Evolutionary conservation across 441 rosid species (phyloP).

Genomic region (Geranium incanum): DNA sequence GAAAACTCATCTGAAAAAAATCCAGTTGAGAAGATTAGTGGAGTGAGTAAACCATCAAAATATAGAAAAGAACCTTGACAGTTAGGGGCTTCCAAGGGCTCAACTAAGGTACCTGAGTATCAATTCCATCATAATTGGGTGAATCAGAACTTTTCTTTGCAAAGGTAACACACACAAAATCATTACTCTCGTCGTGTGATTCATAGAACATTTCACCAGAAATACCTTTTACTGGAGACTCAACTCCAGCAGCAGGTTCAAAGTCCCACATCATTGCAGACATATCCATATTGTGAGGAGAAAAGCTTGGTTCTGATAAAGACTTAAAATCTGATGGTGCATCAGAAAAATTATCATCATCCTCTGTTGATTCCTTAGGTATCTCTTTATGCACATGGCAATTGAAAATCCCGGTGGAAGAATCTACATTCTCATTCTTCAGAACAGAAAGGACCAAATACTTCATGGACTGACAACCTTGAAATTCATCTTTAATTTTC

Average conservation of each 20-base stretch:
- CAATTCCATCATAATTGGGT: slow-evolving; percentile 80
- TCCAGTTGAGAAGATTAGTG: slow-evolving; percentile 29
- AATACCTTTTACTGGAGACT: slow-evolving; percentile 48
- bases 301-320: slow-evolving; percentile 47
- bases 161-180: slow-evolving; percentile 83
- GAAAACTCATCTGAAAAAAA: slow-evolving; percentile 77
- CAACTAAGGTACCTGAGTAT: slow-evolving; percentile 63
- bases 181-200: slow-evolving; percentile 64
- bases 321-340: slow-evolving; percentile 84
- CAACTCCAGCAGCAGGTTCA: slow-evolving; percentile 37
- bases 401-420: slow-evolving; percentile 31
- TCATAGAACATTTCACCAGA: slow-evolving; percentile 77
- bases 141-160: slow-evolving; percentile 69
- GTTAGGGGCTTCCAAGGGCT: slow-evolving; percentile 19
- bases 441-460: slow-evolving; percentile 81
- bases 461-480: slow-evolving; percentile 46
- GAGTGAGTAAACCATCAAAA: slow-evolving; percentile 15
- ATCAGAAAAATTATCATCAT: slow-evolving; percentile 79
- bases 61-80: slow-evolving; percentile 16
- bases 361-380: slow-evolving; percentile 45
- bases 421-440: slow-evolving; percentile 45
- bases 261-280: slow-evolving; percentile 33
- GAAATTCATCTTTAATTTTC: slow-evolving; percentile 90
- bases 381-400: slow-evolving; percentile 34
- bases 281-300: slow-evolving; percentile 41